Conservation (phyloP, 1,284 basidiomycete genomes). For the Marasmius oreades region DNA sequence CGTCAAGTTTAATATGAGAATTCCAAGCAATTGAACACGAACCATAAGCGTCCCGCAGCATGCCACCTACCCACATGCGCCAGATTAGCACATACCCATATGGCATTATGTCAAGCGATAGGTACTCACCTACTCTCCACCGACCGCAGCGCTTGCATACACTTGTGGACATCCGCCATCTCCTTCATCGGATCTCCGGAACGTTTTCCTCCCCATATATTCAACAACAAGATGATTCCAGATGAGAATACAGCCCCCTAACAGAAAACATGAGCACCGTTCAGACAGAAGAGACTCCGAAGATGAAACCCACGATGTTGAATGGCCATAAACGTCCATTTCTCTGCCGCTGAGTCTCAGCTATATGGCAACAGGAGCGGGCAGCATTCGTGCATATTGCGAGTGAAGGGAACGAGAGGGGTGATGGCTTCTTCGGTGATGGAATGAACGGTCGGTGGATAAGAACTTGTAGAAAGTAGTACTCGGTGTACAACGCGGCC, state of each 20-base stretch:
- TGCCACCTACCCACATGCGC: conserved; percentile 47
- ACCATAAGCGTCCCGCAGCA: conserved; percentile 44
- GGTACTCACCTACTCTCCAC: conserved; percentile 45
- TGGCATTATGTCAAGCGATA: background rate
- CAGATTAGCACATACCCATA: background rate
- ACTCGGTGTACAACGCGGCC: background rate
- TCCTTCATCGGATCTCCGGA: conserved; percentile 62
- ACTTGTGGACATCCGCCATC: conserved; percentile 69
- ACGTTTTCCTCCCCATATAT: conserved; percentile 74
- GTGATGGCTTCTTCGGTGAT: conserved; percentile 54
- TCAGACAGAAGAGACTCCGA: too few species aligned
- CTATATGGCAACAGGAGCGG: conserved; percentile 68
- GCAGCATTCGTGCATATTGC: conserved; percentile 84
- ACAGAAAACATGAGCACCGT: conserved; percentile 4
- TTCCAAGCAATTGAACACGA: conserved; percentile 2
- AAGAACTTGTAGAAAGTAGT: conserved; percentile 64
- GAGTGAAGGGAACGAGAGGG: conserved; percentile 64
- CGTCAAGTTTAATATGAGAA: background rate
- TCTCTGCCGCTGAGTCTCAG: conserved; percentile 40
- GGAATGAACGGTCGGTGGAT: conserved; percentile 73
- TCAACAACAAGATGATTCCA: conserved; percentile 69
- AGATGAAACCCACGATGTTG: background rate
- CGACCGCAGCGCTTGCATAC: conserved; percentile 55
- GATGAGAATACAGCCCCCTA: conserved; percentile 54
- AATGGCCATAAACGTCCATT: background rate